Evolutionary conservation across 2,329 filamentous ascomycete species (phyloP).

Genomic region (Paecilomyces formosus): DNA sequence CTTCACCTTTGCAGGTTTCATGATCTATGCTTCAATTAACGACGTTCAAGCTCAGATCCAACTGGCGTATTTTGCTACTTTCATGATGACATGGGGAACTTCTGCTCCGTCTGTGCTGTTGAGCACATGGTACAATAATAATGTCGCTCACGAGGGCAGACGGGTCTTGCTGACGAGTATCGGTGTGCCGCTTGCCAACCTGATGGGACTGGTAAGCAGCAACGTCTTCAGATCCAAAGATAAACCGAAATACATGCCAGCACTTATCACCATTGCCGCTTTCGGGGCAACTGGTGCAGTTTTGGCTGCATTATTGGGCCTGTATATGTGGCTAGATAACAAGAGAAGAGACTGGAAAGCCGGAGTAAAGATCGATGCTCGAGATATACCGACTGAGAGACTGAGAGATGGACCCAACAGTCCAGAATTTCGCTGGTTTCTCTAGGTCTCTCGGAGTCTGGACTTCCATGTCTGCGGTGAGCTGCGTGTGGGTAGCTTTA

Average conservation of each 20-base stretch:
- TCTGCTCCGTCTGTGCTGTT: constrained; percentile 64
- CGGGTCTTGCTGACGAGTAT: constrained; percentile 64
- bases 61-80: constrained; percentile 67
- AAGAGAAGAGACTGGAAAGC: constrained; percentile 49
- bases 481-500: no score
- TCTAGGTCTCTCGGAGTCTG: constrained; percentile 10
- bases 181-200: constrained; percentile 65
- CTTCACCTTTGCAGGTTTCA: constrained; percentile 69
- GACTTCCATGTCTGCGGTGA: not conserved
- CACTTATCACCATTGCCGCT: constrained; percentile 49
- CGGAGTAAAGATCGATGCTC: constrained; percentile 49
- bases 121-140: constrained; percentile 72
- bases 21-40: constrained; percentile 66
- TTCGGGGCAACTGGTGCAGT: constrained; percentile 51
- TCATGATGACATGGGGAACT: constrained; percentile 79
- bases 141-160: constrained; percentile 67
- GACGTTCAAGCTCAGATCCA: constrained; percentile 54
- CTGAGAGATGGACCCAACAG: constrained; percentile 49
- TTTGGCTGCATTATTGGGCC: constrained; percentile 49
- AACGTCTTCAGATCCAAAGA: constrained; percentile 62
- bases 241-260: constrained; percentile 59
- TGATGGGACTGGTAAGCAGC: constrained; percentile 64
- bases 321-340: constrained; percentile 61
- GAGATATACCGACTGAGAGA: constrained; percentile 50
- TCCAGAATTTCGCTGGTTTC: constrained; percentile 53